These are phyloP conservation scores for Gymnopilus junonius DNA, from an alignment of 768 basidiomycete species.

Conservation along the genomic window DNA sequence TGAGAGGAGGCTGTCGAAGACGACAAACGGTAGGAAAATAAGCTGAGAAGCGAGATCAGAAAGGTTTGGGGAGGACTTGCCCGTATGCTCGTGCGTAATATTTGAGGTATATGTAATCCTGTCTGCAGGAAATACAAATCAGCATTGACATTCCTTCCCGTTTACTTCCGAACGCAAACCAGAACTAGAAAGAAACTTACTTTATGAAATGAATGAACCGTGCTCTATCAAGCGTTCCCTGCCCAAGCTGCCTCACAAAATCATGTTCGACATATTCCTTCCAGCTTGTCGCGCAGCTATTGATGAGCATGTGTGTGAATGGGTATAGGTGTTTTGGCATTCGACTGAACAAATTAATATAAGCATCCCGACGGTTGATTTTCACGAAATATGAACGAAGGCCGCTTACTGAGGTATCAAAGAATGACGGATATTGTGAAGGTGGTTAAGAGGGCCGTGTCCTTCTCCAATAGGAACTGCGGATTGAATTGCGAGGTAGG, in stretches of 20 bases:
- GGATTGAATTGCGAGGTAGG: conserved; percentile 72
- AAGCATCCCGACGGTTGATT: too few relatives aligned
- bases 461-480: conserved; percentile 74
- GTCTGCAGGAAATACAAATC: conserved; percentile 43
- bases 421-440: conserved; percentile 58
- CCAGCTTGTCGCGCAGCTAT: conserved; percentile 60
- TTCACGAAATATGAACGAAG: not conserved
- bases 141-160: not conserved
- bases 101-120: conserved; percentile 81
- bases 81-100: conserved; percentile 87
- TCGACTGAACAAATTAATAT: too few relatives aligned
- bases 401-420: conserved; percentile 51
- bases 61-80: conserved; percentile 43
- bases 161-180: not conserved
- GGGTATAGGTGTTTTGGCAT: conserved; percentile 68
- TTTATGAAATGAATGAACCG: conserved; percentile 86
- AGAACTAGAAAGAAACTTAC: conserved; percentile 40
- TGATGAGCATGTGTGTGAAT: conserved; percentile 66
- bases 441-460: conserved; percentile 86
- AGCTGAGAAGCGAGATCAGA: too few relatives aligned
- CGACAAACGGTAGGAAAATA: not conserved
- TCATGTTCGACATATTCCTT: conserved; percentile 80
- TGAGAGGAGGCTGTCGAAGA: conserved; percentile 61
- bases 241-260: conserved; percentile 78
- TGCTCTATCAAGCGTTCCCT: conserved; percentile 67